Percentiles rank a stretch among this genome's conserved stretches.
These are phyloP conservation scores for Magnaporthiopsis rhizophila DNA, from an alignment of 2,329 filamentous ascomycete genomes.

Conservation along the genomic window DNA sequence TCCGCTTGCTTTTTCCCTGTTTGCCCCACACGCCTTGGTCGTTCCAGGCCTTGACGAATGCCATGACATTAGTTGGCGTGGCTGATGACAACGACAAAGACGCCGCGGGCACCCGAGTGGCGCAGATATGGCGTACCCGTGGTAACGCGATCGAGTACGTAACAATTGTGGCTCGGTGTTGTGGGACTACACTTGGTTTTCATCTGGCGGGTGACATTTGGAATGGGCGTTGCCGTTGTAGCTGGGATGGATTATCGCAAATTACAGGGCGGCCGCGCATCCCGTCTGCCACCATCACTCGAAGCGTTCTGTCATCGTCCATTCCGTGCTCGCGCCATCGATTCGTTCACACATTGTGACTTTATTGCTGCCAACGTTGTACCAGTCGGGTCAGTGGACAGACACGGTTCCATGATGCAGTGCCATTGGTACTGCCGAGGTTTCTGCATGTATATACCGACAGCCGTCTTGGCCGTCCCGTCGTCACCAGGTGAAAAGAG, in stretches of 20 bases:
- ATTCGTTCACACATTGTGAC: neutral
- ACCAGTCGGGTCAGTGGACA: neutral
- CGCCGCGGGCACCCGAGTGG: neutral
- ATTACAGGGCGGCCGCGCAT: neutral
- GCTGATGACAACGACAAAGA: slow-evolving; percentile 2
- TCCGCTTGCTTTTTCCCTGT: neutral
- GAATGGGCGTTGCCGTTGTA: neutral
- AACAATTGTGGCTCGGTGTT: neutral
- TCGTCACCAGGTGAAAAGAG: neutral
- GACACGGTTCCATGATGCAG: neutral
- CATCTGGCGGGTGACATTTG: neutral
- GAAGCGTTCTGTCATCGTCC: neutral
- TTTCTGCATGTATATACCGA: neutral
- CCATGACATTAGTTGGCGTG: slow-evolving; percentile 9
- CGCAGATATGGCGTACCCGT: neutral
- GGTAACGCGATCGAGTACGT: neutral
- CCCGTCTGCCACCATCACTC: neutral
- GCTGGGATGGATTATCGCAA: neutral
- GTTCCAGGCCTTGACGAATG: slow-evolving; percentile 1
- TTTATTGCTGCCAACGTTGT: neutral
- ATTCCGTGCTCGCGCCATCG: neutral
- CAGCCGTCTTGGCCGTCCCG: neutral
- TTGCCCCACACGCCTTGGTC: neutral
- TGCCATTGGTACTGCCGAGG: neutral
- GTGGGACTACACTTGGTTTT: neutral